A percentile compares a stretch with the other conserved stretches of the same genome.
Conservation (phyloP, 805 yeast species). For the Kazachstania taianensis region DNA sequence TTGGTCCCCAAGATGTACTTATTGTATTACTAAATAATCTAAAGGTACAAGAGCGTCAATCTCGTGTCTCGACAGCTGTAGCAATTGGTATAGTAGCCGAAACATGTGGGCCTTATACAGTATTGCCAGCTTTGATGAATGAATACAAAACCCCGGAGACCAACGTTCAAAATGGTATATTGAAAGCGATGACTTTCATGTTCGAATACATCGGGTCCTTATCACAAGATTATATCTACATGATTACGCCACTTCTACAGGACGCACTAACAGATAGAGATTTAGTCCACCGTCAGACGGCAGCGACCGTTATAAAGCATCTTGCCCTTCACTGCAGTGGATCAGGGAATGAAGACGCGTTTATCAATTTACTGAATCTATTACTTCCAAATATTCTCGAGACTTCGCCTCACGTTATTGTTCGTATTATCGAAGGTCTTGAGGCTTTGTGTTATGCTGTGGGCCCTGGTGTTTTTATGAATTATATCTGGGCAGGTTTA, state of each 20-base stretch:
- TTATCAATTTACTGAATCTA: constrained; percentile 71
- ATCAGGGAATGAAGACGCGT: constrained; percentile 66
- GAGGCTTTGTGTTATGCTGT: constrained; percentile 60
- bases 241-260: constrained; percentile 68
- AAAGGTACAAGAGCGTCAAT: constrained; percentile 89
- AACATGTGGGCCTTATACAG: constrained; percentile 85
- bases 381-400: constrained; percentile 85
- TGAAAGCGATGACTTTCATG: constrained; percentile 82
- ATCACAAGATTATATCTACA: constrained; percentile 72
- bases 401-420: constrained; percentile 91
- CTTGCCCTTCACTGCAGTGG: constrained; percentile 75
- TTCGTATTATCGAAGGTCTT: constrained; percentile 68
- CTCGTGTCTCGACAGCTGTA: constrained; percentile 93
- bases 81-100: constrained; percentile 97
- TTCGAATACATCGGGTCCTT: constrained; percentile 83
- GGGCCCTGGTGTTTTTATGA: constrained; percentile 66
- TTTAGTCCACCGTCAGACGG: constrained; percentile 90
- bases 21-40: constrained; percentile 75
- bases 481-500: constrained; percentile 78
- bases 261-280: constrained; percentile 89
- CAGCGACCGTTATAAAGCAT: constrained; percentile 76
- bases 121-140: constrained; percentile 88
- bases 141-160: constrained; percentile 88
- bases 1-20: constrained; percentile 92
- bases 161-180: constrained; percentile 90